Evolutionary conservation across 768 basidiomycete genomes (phyloP).

Genomic region (Russula foetens): DNA sequence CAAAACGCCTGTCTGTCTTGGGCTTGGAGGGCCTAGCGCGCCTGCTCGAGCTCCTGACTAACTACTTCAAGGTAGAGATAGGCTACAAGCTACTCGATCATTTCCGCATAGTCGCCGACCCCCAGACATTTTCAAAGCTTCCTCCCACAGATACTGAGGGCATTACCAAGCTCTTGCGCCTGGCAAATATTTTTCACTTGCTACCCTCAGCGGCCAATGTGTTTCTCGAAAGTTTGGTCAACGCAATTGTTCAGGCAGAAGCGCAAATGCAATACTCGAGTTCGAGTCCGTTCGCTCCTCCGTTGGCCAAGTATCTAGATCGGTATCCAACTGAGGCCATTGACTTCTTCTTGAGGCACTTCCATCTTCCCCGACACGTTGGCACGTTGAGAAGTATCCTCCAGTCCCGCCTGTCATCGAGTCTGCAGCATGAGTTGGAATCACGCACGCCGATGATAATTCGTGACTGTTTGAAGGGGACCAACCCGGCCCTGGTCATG

Average conservation of each 20-base stretch:
- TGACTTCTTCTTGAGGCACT: slow-evolving; percentile 72
- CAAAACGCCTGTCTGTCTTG: slow-evolving; percentile 85
- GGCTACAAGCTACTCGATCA: slow-evolving; percentile 96
- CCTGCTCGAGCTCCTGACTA: slow-evolving; percentile 86
- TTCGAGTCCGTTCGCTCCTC: slow-evolving; percentile 87
- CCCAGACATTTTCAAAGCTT: slow-evolving; percentile 70
- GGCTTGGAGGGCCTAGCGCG: slow-evolving; percentile 92
- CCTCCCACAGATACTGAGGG: slow-evolving; percentile 84
- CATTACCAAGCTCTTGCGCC: slow-evolving; percentile 86
- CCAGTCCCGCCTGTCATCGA: slow-evolving; percentile 69
- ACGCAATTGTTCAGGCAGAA: slow-evolving; percentile 86
- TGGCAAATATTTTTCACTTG: slow-evolving; percentile 96
- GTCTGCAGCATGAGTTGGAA: slow-evolving; percentile 58
- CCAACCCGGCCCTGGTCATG: slow-evolving; percentile 43
- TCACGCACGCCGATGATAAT: slow-evolving; percentile 51
- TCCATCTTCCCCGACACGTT: slow-evolving; percentile 72
- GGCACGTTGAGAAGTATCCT: slow-evolving; percentile 81
- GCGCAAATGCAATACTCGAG: slow-evolving; percentile 85
- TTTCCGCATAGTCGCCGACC: slow-evolving; percentile 87
- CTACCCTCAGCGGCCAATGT: slow-evolving; percentile 89
- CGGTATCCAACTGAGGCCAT: slow-evolving; percentile 82
- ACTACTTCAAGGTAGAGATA: slow-evolving; percentile 99
- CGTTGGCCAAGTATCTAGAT: slow-evolving; percentile 84
- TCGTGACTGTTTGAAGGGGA: slow-evolving; percentile 40
- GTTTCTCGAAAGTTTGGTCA: slow-evolving; percentile 83